Evolutionary conservation across 352 stramenopile genomes (phyloP).

Genomic region (Blastocystis sp.): DNA sequence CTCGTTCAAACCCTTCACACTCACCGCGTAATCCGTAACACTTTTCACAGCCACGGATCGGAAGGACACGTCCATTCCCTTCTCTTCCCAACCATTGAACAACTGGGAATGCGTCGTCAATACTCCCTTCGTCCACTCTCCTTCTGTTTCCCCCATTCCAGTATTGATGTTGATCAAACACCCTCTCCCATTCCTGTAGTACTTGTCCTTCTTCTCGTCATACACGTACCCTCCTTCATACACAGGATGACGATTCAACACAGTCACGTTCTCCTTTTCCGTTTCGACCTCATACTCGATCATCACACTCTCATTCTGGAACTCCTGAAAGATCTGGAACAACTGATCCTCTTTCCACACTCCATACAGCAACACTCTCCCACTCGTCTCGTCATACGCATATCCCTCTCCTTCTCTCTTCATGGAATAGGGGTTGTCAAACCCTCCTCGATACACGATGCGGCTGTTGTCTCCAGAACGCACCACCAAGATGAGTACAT

Average conservation of each 20-base stretch:
- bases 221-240: slow-evolving; percentile 17
- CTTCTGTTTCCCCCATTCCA: not conserved
- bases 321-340: not conserved
- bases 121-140: not conserved
- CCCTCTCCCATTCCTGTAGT: not conserved
- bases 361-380: slow-evolving; percentile 7
- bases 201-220: slow-evolving; percentile 1
- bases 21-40: too few relatives aligned
- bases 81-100: too few relatives aligned
- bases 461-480: not conserved
- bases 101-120: too few relatives aligned
- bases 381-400: not conserved
- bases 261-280: not conserved
- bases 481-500: not conserved
- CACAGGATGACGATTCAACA: not conserved
- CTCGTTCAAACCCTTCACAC: too few relatives aligned
- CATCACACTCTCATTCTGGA: slow-evolving; percentile 2
- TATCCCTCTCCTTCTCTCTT: not conserved
- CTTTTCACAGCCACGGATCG: too few relatives aligned
- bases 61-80: too few relatives aligned
- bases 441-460: slow-evolving; percentile 3
- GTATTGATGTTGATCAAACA: not conserved
- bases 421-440: not conserved
- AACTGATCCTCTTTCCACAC: slow-evolving; percentile 8
- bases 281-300: not conserved